A percentile compares a stretch with the other conserved stretches of the same genome.
Conservation (phyloP, 208 protist genomes). For the Ichthyophonus hoferi region DNA sequence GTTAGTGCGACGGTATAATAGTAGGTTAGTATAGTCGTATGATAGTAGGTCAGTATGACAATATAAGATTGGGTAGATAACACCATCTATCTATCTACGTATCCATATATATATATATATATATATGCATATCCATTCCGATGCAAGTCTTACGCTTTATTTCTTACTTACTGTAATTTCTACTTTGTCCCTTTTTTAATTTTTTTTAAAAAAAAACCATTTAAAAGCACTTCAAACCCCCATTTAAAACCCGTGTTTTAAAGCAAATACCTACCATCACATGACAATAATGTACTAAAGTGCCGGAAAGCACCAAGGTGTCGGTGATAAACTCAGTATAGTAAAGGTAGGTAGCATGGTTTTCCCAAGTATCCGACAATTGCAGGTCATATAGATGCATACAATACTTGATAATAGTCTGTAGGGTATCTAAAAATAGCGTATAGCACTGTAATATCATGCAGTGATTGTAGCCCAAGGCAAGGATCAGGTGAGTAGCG, state of each 20-base stretch:
- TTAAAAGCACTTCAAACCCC: too few species aligned
- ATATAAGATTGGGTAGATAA: too few species aligned
- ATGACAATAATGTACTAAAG: conserved; percentile 18
- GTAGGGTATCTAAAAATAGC: conserved; percentile 36
- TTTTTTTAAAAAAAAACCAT: too few species aligned
- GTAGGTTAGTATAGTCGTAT: too few species aligned
- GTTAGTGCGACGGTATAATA: too few species aligned
- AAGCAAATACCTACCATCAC: not conserved
- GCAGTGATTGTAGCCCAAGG: too few species aligned
- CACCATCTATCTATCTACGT: not conserved
- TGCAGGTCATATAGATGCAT: conserved; percentile 37
- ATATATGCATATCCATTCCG: not conserved
- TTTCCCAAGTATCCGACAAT: conserved; percentile 24
- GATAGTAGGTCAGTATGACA: too few species aligned
- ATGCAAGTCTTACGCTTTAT: too few species aligned
- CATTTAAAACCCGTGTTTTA: too few species aligned
- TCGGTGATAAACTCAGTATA: conserved; percentile 33
- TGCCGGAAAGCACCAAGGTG: not conserved
- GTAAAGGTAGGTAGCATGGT: not conserved
- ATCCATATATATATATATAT: not conserved
- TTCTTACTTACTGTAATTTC: too few species aligned
- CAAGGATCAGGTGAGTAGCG: too few species aligned
- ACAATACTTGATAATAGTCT: conserved; percentile 39
- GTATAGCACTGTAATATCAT: conserved; percentile 7
- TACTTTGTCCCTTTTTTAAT: too few species aligned